Base-by-base conservation (phyloP, 2,329 filamentous ascomycete genomes). In the Fonsecaea pedrosoi region DNA sequence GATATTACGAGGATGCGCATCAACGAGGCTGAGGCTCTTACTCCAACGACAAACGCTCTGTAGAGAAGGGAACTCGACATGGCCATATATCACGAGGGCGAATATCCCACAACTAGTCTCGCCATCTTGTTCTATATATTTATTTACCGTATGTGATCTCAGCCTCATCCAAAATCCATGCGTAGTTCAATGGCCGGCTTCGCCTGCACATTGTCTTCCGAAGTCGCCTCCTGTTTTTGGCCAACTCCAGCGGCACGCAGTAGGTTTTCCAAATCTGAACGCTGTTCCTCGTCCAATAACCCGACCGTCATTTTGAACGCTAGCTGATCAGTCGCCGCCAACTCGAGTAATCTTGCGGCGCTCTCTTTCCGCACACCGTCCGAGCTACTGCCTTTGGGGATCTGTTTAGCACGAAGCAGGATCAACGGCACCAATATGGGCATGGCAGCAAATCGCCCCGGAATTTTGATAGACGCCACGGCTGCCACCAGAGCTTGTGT, bases 111-210 rank as follows among this genome's bases (percentile, higher is more conserved):
- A 38, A 6, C 53, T 18, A 25, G 25, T 37, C 15, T 63, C 48
- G 6, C 18, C 50, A 55, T 56, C 35, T 30, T 34, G 1, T 30
- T 60, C 30, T 60, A 40, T 60, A 35, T 60, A 42, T 57, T 32
- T 32, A 55, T 13, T 32, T 32, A 55, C 7, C 1, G 21, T 4
- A 15, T 34, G 25, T 32, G 18, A 5, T 32, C 13, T 8, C 35
- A 37, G 42, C 34, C 40, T 70, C 48, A 80, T 89, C 70, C 92
- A 84, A 99, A 98, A 78, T 97, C 85, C 91, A 98, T 96, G 85
- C 96, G 95, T 75, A 99, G 79, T 62, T 92, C 92, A 83, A 99
- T 99, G 70, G 84, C 95, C 12, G 95, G 95, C 57, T 82, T 81
- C 56, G 81, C 80, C 58, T 87, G 87, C 34, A 81, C 85, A 65